Base-by-base conservation (phyloP, 2,329 filamentous ascomycete genomes). In the Colletotrichum orchidophilum region DNA sequence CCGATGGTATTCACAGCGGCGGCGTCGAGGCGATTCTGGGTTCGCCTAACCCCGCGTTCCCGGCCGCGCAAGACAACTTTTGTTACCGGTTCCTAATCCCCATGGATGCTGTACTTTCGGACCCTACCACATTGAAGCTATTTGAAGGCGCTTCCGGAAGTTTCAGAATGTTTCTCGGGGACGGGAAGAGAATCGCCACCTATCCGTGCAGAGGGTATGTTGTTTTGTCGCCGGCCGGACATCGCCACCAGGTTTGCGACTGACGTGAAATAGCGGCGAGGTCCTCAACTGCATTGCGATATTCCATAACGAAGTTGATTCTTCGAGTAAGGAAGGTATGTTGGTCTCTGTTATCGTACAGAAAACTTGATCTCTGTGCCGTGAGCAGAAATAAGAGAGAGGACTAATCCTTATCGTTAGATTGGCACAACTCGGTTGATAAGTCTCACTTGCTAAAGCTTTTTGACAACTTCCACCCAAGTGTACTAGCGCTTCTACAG, bases 1-100 rank as follows among this genome's bases (percentile, higher is more conserved):
- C 84, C 3, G 84, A 87, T 71, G 85, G 85, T 8, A 76, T 84
- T 6, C 83, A 84, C 63, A 81, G 79, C 18, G 63, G 71, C 12
- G 81, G 75, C 12, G 73, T 76, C 6, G 75, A 79, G 63, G 71
- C 73, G 9, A 71, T 82, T 12, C 69, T 79, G 6, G 80, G 78
- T n/a, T 66, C 72, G 15, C 62, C 73, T n/a, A 78, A 78, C 59
- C 73, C 73, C 2, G 76, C 79, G 1, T 70, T 76, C n/a, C 72
- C 76, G 6, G 77, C 78, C 7, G 62, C 74, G 4, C 69, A 78
- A 21, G 77, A 77, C 63, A 82, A 82, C 60, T 77, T 74, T 33
- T 81, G 80, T 71, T 82, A 80, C 54, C 79, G 81, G 1, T 83
- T 83, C 66, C 75, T 83, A 3, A 78, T 83, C 9, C 76, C 80